Evolutionary conservation across 768 basidiomycete genomes (phyloP), one percentile per base, ranked within the genome.

Genomic region (Daedaleopsis sinensis): DNA sequence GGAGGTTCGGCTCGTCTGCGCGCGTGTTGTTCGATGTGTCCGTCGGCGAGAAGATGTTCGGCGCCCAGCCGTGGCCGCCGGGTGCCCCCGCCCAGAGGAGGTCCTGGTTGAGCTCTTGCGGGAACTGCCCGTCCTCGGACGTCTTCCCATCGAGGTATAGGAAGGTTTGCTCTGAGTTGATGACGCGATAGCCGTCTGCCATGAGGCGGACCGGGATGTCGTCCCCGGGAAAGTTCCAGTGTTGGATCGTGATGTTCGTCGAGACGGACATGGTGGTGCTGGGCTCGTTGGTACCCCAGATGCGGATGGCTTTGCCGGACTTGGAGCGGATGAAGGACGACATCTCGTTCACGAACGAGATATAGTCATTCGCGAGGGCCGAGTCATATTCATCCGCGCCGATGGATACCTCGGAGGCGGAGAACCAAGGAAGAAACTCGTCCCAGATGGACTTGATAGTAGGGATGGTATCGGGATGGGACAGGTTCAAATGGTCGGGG

Each of bases 221-320:
- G 43, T 67, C 68, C 12, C 58, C 66, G 0, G 66, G 68, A 52
- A 68, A 63, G 58, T 66, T 63, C 80, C 80, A 82, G 61, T 82
- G 80, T 54, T 82, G 79, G 63, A 81, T 78, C 8, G 79, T 81
- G 27, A 81, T 72, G 58, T 76, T 71, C 53, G 67, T 73, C 19
- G 73, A 74, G 49, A 82, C 72, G 38, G 74, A 71, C n/a, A 72
- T 60, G 1, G 66, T 72, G 18, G 62, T 69, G 56, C 75, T 76
- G 16, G 79, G 75, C 68, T 79, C 78, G 65, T 77, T 69, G 19
- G 80, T 77, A 8, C 80, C 79, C 80, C 80, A 82, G 3, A 72
- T 70, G 32, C 80, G 78, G 42, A 80, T 78, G 8, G 68, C 66
- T 67, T 81, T 82, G 23, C 72, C 68, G 19, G 65, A 58, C 12